Base-by-base conservation (phyloP, 2,329 filamentous ascomycete genomes). In the Colletotrichum plurivorum region DNA sequence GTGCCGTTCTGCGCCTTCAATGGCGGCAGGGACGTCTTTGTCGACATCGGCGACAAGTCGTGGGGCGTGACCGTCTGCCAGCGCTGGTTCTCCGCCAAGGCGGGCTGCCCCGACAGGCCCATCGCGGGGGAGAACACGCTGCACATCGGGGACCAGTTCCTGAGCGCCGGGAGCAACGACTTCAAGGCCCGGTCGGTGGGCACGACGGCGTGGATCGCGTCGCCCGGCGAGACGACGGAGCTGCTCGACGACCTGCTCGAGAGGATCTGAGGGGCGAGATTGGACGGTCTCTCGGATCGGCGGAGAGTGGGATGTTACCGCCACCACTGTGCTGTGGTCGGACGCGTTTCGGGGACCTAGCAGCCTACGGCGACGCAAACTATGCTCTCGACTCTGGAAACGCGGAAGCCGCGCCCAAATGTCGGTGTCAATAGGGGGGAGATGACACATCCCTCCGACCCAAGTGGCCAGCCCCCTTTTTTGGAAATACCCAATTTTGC, bases 1-100 rank as follows among this genome's bases (percentile, higher is more conserved):
- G 83, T 99, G 39, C 96, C 96, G 0, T 99, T 98, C 77, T 99
- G 96, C 78, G 96, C 96, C 22, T 99, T 99, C 85, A 99, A 99
- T 79, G 96, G 95, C 62, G 96, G 96, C 12, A 95, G 96, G 71
- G 96, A 99, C 79, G 94, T 98, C 49, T 99, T 99, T 81, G 95
- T 99, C 62, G 96, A 99, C 79, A 98, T 99, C 76, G 96, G 96
- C 64, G 96, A 99, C 83, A 99, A 99, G 83, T 94, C 92, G 61
- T 97, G 95, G 93, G 96, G 96, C 72, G 96, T 99, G 3, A 87
- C 93, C 41, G 94, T 95, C 4, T 98, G 95, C 78, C 96, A 99
- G 83, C 88, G 91, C 67, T 97, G 94, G 84, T 97, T 98, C 78
- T 93, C 22, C 89, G 78, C 59, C 76, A 75, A 78, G 20, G 75